phyloP scores from a whole-genome alignment of 1,284 basidiomycete genomes.

The Ceratobasidium sp. region DNA sequence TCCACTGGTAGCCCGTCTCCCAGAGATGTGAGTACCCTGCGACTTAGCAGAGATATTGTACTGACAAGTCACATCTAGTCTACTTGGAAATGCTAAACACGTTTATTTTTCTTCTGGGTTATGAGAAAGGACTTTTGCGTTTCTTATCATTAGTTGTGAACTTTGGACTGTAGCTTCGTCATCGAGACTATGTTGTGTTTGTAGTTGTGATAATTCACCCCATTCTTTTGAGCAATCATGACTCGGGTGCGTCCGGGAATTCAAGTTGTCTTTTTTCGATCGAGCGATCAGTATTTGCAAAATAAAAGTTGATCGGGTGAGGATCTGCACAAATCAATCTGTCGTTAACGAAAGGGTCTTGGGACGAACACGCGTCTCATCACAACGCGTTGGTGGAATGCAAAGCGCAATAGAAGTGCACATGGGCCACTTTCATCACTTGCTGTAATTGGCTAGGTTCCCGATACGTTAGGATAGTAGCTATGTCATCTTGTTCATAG shows the following conservation, averaged over 20 bases:
- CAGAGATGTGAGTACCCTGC: slow-evolving; percentile 31
- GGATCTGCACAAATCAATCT: too few relatives aligned
- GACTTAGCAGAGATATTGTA: neutral
- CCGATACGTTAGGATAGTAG: too few relatives aligned
- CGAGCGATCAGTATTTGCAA: neutral
- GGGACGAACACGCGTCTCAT: too few relatives aligned
- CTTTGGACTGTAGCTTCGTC: neutral
- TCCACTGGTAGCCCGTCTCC: slow-evolving; percentile 12
- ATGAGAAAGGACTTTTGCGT: slow-evolving; percentile 5
- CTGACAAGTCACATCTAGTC: neutral
- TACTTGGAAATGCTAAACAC: slow-evolving; percentile 39
- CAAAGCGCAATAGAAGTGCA: too few relatives aligned
- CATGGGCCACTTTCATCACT: too few relatives aligned
- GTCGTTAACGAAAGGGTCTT: too few relatives aligned
- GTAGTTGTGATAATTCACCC: neutral
- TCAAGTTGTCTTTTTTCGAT: too few relatives aligned
- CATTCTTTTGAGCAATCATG: slow-evolving; percentile 22
- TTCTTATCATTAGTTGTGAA: slow-evolving; percentile 3
- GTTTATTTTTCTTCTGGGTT: neutral
- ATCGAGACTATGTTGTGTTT: neutral
- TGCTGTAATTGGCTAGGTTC: too few relatives aligned
- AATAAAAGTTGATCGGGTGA: neutral
- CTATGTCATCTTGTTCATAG: too few relatives aligned
- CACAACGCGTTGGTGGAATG: too few relatives aligned
- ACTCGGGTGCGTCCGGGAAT: too few relatives aligned